Evolutionary conservation across 768 basidiomycete species (phyloP), one percentile per base, ranked within the genome.

Genomic region (Mrakia frigida): DNA sequence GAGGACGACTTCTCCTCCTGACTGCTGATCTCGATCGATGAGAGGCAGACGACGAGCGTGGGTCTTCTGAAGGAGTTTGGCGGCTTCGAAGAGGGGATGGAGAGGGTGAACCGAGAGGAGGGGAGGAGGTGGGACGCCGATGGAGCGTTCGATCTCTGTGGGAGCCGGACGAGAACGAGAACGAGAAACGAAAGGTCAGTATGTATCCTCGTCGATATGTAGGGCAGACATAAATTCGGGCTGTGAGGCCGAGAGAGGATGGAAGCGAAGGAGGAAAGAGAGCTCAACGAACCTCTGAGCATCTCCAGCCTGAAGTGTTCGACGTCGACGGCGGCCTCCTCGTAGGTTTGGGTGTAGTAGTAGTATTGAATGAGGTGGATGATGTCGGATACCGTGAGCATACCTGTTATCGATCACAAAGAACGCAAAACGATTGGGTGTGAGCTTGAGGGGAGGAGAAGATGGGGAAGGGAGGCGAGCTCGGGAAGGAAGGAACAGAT

Each of bases 291-390:
- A 93, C 96, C 94, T 88, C 97, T 86, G 77, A 99, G 85, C 69
- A 90, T 89, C 82, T 95, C 92, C 41, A 99, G 86, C 43, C 92
- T 88, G 82, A 99, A 93, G 0, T 89, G 91, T 82, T 98, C 96
- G 4, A 98, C 96, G 80, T 98, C 94, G 16, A 90, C 88, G 0
- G 90, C 88, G 7, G 94, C 95, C 72, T 88, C 89, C 80, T 94
- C 94, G 83, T 89, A 91, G 43, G 91, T 90, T 2, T 88, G 85
- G 18, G 91, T 92, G 67, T 90, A 89, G 84, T 98, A 97, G 84
- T 98, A 99, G 85, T 95, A 97, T 81, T 99, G 97, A 79, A 99
- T 98, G 79, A 99, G 89, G 83, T 99, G 97, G 76, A 99, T 98
- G 83, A 99, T 94, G 84, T 99, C 97, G 75, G 94, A 88, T n/a